These are phyloP conservation scores for Diplodia seriata DNA, from an alignment of 2,329 filamentous ascomycete species.

Conservation along the genomic window DNA sequence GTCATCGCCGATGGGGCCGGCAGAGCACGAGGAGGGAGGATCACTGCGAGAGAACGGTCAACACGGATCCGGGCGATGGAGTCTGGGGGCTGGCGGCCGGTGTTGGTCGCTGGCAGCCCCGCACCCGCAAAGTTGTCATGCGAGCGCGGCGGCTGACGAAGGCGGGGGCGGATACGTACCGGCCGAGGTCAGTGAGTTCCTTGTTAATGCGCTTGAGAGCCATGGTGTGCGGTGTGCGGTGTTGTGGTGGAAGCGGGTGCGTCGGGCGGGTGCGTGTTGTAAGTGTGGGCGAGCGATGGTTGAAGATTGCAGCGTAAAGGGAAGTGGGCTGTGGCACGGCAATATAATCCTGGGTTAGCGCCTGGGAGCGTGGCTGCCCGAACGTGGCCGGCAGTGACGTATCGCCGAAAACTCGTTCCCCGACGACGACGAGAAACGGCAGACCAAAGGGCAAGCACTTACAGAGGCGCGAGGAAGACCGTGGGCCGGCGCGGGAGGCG, in stretches of 20 bases:
- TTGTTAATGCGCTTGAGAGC: conserved; percentile 95
- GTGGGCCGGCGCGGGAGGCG: background rate
- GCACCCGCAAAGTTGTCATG: conserved; percentile 46
- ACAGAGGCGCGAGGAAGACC: conserved; percentile 6
- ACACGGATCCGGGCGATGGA: conserved; percentile 35
- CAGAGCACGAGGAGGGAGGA: conserved; percentile 97
- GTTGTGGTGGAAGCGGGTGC: conserved; percentile 24
- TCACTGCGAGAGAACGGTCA: conserved; percentile 68
- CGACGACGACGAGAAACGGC: background rate
- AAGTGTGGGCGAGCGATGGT: conserved; percentile 32
- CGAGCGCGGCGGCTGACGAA: conserved; percentile 42
- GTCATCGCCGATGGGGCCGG: conserved; percentile 95
- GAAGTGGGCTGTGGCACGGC: conserved; percentile 33
- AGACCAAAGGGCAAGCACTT: background rate
- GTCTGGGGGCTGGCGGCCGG: conserved; percentile 27
- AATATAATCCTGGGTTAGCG: conserved; percentile 33
- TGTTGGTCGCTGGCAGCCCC: conserved; percentile 38
- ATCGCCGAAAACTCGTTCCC: conserved; percentile 17
- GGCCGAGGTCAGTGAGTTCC: conserved; percentile 88
- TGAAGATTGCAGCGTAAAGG: conserved; percentile 33
- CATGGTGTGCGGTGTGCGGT: conserved; percentile 60
- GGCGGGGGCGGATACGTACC: conserved; percentile 60
- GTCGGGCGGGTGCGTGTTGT: conserved; percentile 27
- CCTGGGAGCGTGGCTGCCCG: conserved; percentile 33
- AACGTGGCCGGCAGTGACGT: conserved; percentile 32